Percentiles rank a stretch among this genome's conserved stretches.
These are phyloP conservation scores for Hypomyces perniciosus DNA, from an alignment of 2,329 filamentous ascomycete genomes.

Conservation along the genomic window DNA sequence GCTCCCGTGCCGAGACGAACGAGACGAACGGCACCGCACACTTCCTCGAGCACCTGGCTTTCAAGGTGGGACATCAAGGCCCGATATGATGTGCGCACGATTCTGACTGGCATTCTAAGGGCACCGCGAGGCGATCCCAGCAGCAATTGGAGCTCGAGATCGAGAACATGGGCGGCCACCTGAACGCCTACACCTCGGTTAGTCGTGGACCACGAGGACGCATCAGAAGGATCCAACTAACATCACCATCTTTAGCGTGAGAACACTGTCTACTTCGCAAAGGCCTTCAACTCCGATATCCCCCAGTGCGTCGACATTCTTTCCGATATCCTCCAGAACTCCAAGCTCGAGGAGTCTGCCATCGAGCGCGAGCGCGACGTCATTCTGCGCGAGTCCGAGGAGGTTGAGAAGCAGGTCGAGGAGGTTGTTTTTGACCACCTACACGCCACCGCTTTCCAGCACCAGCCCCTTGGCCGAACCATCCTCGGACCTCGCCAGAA, in stretches of 20 bases:
- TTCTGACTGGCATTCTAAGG: conserved; percentile 43
- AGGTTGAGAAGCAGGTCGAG: conserved; percentile 99
- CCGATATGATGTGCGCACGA: background rate
- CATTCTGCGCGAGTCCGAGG: conserved; percentile 96
- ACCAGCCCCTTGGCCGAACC: conserved; percentile 92
- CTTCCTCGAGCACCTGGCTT: conserved; percentile 98
- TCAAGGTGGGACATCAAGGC: conserved; percentile 67
- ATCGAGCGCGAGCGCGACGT: conserved; percentile 98
- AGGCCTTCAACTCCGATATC: conserved; percentile 97
- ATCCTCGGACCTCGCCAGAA: conserved; percentile 98
- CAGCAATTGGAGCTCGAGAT: conserved; percentile 98
- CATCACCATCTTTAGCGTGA: conserved; percentile 60
- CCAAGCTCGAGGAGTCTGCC: conserved; percentile 86
- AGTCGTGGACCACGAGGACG: conserved; percentile 29
- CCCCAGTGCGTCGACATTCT: conserved; percentile 96
- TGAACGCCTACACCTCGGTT: conserved; percentile 99
- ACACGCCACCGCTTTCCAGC: conserved; percentile 95
- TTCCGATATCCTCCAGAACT: conserved; percentile 98
- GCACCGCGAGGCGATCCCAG: conserved; percentile 89
- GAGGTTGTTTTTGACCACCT: conserved; percentile 99
- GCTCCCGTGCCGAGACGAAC: conserved; percentile 94
- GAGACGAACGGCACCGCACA: conserved; percentile 99
- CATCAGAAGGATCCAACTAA: background rate
- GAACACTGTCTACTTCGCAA: conserved; percentile 99
- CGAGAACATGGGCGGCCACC: conserved; percentile 98